Conservation (phyloP, 306 rosid genomes). For the Malus domestica region DNA sequence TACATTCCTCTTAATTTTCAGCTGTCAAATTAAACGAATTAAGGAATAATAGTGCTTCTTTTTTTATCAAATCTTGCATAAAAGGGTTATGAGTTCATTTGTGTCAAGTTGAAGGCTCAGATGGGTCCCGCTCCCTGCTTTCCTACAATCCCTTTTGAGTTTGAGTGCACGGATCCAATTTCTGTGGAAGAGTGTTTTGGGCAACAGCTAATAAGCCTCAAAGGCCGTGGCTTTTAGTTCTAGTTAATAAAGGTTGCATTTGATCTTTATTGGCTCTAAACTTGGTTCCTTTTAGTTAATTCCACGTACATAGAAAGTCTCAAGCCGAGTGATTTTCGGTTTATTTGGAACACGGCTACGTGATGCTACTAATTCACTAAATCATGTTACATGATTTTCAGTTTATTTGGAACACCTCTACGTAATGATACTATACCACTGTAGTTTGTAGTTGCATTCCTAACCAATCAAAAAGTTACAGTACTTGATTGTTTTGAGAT, state of each 20-base stretch:
- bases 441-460: background rate
- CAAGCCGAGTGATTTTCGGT: no score
- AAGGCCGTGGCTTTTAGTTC: background rate
- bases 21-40: no score
- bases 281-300: no score
- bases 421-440: no score
- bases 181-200: background rate
- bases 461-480: background rate
- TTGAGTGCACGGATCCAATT: conserved; percentile 27
- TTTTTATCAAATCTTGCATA: background rate
- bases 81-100: conserved; percentile 11
- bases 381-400: no score
- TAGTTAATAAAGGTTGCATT: no score
- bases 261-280: no score
- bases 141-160: background rate
- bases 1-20: no score
- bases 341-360: no score
- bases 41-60: accelerated
- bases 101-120: conserved; percentile 30
- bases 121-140: conserved; percentile 8
- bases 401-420: no score
- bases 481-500: background rate
- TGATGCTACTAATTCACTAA: no score
- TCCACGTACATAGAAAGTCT: no score
- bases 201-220: background rate